These are phyloP conservation scores for Avena eriantha DNA, from an alignment of 176 grass and related monocot genomes.

Conservation along the genomic window DNA sequence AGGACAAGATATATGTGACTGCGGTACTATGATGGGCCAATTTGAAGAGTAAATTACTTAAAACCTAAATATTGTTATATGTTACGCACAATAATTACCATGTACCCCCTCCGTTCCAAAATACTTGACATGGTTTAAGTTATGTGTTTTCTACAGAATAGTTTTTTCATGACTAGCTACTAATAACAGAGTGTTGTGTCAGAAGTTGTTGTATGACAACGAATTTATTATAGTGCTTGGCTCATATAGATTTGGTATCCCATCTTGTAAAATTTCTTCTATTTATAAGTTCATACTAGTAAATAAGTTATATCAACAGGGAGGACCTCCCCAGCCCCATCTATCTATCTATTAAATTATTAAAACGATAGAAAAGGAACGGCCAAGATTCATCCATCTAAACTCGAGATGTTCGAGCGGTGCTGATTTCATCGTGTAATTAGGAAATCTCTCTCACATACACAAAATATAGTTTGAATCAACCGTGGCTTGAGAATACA, in stretches of 20 bases:
- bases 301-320: not conserved
- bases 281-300: not conserved
- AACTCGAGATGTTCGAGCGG: not conserved
- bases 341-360: not conserved
- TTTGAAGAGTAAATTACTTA: conserved; percentile 10
- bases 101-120: not conserved
- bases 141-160: not conserved
- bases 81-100: not conserved
- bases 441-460: not conserved
- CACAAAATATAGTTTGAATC: not conserved
- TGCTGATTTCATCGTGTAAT: not conserved
- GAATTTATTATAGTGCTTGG: not conserved
- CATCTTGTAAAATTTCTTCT: not conserved
- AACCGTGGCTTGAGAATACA: not conserved
- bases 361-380: not conserved
- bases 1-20: conserved; percentile 34
- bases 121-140: too few relatives aligned
- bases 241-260: not conserved
- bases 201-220: not conserved
- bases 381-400: not conserved
- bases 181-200: not conserved
- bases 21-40: not conserved
- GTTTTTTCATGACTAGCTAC: not conserved
- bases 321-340: not conserved
- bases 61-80: not conserved